These are phyloP conservation scores for Peronosclerospora sorghi DNA, from an alignment of 352 stramenopile species.

Conservation along the genomic window DNA sequence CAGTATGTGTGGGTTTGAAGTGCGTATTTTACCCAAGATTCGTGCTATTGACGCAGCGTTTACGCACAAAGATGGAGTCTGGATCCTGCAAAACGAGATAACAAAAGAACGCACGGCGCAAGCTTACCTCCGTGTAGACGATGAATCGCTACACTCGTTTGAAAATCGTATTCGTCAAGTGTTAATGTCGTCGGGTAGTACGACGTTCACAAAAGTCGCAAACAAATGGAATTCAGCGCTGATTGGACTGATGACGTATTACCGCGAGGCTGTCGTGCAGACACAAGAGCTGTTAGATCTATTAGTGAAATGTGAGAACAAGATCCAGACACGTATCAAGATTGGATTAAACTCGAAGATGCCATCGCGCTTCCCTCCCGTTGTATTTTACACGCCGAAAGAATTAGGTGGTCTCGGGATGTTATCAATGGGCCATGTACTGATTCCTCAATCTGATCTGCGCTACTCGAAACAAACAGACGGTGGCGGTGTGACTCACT, in stretches of 20 bases:
- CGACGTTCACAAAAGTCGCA: constrained; percentile 99
- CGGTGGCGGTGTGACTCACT: constrained; percentile 96
- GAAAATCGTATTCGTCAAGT: constrained; percentile 99
- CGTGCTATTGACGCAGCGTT: constrained; percentile 88
- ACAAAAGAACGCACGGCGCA: constrained; percentile 99
- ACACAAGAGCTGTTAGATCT: constrained; percentile 99
- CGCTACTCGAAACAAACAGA: constrained; percentile 99
- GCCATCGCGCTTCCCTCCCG: constrained; percentile 96
- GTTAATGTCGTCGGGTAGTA: constrained; percentile 98
- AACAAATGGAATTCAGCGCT: constrained; percentile 98
- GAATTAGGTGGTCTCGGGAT: constrained; percentile 98
- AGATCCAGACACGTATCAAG: constrained; percentile 99
- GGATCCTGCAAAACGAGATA: constrained; percentile 98
- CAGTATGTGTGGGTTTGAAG: constrained; percentile 99
- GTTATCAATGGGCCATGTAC: constrained; percentile 99
- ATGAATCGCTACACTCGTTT: constrained; percentile 92
- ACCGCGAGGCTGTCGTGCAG: constrained; percentile 98
- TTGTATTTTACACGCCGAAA: constrained; percentile 99
- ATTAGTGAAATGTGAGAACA: constrained; percentile 99
- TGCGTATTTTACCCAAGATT: constrained; percentile 90
- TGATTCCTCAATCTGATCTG: constrained; percentile 99
- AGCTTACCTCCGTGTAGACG: constrained; percentile 93
- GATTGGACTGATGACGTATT: constrained; percentile 99
- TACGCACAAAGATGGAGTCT: constrained; percentile 97
- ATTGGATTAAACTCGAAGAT: constrained; percentile 99